These are phyloP conservation scores for Ganoderma leucocontextum DNA, from an alignment of 1,284 basidiomycete species.

Conservation along the genomic window DNA sequence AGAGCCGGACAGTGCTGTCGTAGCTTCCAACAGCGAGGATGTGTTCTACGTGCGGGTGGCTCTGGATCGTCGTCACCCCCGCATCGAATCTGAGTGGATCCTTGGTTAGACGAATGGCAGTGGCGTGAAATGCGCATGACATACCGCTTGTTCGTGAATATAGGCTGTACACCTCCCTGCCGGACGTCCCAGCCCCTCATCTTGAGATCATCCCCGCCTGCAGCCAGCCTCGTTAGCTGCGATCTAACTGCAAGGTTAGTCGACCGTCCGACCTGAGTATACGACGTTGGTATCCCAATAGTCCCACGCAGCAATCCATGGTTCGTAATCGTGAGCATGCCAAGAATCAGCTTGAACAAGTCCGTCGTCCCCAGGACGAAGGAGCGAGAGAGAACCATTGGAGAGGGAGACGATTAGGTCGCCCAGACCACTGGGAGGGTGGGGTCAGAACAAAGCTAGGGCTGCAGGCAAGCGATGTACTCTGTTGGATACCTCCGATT, in stretches of 20 bases:
- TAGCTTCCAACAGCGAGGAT: slow-evolving; percentile 95
- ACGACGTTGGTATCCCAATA: slow-evolving; percentile 81
- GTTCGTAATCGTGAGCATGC: slow-evolving; percentile 93
- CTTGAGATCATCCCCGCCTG: slow-evolving; percentile 93
- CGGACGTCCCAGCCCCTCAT: slow-evolving; percentile 94
- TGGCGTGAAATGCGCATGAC: slow-evolving; percentile 22
- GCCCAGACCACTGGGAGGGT: slow-evolving; percentile 51
- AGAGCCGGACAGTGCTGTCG: slow-evolving; percentile 83
- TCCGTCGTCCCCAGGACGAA: slow-evolving; percentile 54
- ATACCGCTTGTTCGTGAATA: slow-evolving; percentile 80
- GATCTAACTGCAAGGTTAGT: neutral
- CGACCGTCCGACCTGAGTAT: slow-evolving; percentile 75
- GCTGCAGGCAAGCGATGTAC: slow-evolving; percentile 25
- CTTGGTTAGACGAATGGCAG: slow-evolving; percentile 6
- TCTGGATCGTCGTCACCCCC: slow-evolving; percentile 93
- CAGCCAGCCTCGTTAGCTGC: neutral
- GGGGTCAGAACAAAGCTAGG: slow-evolving; percentile 4
- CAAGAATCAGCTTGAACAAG: slow-evolving; percentile 66
- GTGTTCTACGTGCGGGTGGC: slow-evolving; percentile 82
- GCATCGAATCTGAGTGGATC: slow-evolving; percentile 77
- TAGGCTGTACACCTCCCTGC: slow-evolving; percentile 66
- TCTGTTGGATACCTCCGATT: slow-evolving; percentile 57
- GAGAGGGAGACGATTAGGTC: slow-evolving; percentile 85
- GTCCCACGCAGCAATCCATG: slow-evolving; percentile 94
- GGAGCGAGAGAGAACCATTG: slow-evolving; percentile 72